Evolutionary conservation across 495 filamentous ascomycete genomes (phyloP).

Genomic region (Xylaria venustula): DNA sequence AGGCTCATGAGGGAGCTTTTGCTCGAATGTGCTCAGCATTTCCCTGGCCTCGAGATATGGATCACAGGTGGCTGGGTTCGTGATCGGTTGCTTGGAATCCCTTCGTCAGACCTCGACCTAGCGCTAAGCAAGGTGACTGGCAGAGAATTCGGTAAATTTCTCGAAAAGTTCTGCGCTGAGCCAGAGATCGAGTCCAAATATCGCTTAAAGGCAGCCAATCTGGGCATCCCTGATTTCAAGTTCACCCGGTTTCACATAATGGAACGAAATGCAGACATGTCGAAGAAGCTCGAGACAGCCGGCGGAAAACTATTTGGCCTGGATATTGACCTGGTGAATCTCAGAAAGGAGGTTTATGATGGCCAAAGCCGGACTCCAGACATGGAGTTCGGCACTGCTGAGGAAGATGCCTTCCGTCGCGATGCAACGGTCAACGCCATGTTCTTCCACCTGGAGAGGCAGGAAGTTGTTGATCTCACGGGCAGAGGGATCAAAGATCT

Average conservation of each 20-base stretch:
- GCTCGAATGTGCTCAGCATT: neutral
- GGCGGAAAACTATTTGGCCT: slow-evolving; percentile 67
- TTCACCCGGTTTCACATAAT: neutral
- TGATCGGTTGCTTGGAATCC: neutral
- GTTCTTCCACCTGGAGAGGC: slow-evolving; percentile 73
- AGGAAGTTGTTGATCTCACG: slow-evolving; percentile 72
- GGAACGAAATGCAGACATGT: slow-evolving; percentile 27
- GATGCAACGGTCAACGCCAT: slow-evolving; percentile 82
- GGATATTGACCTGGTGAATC: slow-evolving; percentile 80
- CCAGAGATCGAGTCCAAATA: neutral
- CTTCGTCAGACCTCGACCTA: neutral
- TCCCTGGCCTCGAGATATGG: neutral
- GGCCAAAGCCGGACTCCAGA: slow-evolving; percentile 74
- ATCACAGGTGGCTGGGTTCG: slow-evolving; percentile 2
- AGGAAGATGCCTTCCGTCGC: slow-evolving; percentile 72
- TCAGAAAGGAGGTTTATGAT: slow-evolving; percentile 75
- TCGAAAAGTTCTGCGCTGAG: neutral
- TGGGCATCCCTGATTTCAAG: neutral
- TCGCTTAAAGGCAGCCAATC: neutral
- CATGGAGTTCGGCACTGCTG: slow-evolving; percentile 75
- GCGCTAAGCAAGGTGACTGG: neutral
- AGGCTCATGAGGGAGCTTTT: neutral
- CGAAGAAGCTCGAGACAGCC: slow-evolving; percentile 78
- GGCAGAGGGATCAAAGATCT: slow-evolving; percentile 65
- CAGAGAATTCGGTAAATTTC: neutral